Evolutionary conservation across 2,329 filamentous ascomycete species (phyloP), one percentile per base, ranked within the genome.

Genomic region (Ceratocystiopsis sp.): DNA sequence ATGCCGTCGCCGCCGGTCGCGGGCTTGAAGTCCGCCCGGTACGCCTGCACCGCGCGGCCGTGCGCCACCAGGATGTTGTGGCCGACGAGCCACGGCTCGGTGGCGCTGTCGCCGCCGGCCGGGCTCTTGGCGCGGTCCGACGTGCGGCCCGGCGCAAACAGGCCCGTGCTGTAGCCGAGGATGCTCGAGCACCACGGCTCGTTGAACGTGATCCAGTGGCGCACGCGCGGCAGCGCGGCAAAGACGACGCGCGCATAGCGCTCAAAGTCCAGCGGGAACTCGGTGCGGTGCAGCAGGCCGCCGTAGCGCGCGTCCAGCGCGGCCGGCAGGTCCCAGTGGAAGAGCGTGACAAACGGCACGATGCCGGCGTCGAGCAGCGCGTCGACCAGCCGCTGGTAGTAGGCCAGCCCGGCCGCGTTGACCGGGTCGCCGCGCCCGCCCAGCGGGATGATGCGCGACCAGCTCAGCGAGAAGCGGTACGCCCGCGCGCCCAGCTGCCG

Each of bases 191-290:
- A 93, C 77, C 82, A 91, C 4, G 85, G 85, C 65, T 93, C 84
- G 59, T 91, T 91, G 64, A 89, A 85, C 21, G 84, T 91, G 59
- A 87, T 84, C 85, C 85, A 93, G 62, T 84, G 71, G 66, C 85
- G 84, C 54, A 86, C 84, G 59, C 78, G 80, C 43, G 77, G 72
- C 40, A 93, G 68, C 1, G 77, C 73, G 56, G 79, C 69, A 64
- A 86, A 93, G 53, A 84, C 67, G 39, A 84, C 67, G 48, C 79
- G 76, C 11, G 84, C 80, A 56, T 87, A 93, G 61, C 80, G 65
- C 52, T 80, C 78, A 57, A 77, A 93, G 62, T 93, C 85, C 46
- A 78, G 71, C 3, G 82, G 76, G 59, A 91, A 93, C 63, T 93
- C 84, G 37, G 77, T 68, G 57, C 82, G 79, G 68, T 86, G 84